These are phyloP conservation scores for Gynostemma pentaphyllum DNA, from an alignment of 306 rosid species.

Conservation along the genomic window DNA sequence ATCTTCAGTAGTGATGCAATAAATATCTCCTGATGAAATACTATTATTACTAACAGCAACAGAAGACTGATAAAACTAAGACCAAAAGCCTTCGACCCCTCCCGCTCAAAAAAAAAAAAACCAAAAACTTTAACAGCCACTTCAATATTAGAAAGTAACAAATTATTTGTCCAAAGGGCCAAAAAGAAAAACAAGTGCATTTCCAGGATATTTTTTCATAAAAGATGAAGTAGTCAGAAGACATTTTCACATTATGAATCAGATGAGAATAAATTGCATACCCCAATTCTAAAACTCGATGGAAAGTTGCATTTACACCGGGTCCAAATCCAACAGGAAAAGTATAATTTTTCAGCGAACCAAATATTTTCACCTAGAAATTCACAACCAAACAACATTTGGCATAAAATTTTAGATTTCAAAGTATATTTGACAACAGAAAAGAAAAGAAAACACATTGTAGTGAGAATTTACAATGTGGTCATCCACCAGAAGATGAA, in stretches of 20 bases:
- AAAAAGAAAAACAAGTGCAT: not conserved
- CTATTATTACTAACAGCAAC: no score
- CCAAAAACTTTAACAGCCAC: not conserved
- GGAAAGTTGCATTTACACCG: slow-evolving; percentile 65
- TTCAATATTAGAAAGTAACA: not conserved
- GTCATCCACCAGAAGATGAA: slow-evolving; percentile 54
- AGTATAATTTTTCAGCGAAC: slow-evolving; percentile 27
- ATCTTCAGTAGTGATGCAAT: no score
- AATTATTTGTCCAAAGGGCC: no score
- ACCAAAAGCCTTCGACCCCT: no score
- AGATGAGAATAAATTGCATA: slow-evolving; percentile 22
- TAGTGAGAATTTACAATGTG: slow-evolving; percentile 33
- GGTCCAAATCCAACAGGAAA: slow-evolving; percentile 77
- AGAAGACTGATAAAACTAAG: not conserved
- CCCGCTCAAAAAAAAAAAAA: no score
- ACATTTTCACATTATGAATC: not conserved
- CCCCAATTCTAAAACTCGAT: slow-evolving; percentile 68
- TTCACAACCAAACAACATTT: not conserved
- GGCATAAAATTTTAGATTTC: not conserved
- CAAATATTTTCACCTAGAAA: slow-evolving; percentile 52
- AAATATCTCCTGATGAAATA: no score
- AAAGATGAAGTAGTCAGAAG: not conserved
- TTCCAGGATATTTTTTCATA: not conserved
- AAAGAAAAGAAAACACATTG: not conserved
- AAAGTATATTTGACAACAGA: slow-evolving; percentile 12